Conservation (phyloP, 1,139 yeast species). For the Candida sanyaensis region DNA sequence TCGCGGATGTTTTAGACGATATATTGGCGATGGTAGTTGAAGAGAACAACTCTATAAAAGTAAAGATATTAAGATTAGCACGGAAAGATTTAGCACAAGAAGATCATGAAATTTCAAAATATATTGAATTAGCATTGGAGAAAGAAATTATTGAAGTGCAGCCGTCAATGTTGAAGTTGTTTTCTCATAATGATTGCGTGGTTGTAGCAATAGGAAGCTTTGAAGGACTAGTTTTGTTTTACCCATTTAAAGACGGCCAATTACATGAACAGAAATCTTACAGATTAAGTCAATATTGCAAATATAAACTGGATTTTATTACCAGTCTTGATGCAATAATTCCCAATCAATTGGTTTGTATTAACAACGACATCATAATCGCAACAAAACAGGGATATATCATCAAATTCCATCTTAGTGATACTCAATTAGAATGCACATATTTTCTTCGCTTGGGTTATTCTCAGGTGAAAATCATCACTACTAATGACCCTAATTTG, state of each 20-base stretch:
- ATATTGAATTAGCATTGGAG: conserved; percentile 1
- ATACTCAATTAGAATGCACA: conserved; percentile 13
- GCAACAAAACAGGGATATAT: conserved; percentile 35
- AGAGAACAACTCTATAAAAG: not conserved
- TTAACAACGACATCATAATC: conserved; percentile 18
- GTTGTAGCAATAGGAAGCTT: conserved; percentile 21
- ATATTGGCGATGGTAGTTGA: conserved; percentile 20
- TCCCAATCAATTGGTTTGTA: conserved; percentile 21
- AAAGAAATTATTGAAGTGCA: conserved; percentile 13
- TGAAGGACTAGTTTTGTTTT: conserved; percentile 19
- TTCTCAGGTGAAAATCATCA: conserved; percentile 14
- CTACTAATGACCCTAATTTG: conserved; percentile 22
- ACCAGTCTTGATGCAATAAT: conserved; percentile 13
- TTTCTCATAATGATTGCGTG: conserved; percentile 4
- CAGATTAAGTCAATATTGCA: conserved; percentile 9
- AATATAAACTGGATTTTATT: conserved; percentile 6
- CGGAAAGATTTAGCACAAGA: not conserved
- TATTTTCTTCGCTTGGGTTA: conserved; percentile 27
- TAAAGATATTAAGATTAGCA: conserved; percentile 2
- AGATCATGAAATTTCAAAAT: not conserved
- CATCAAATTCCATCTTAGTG: conserved; percentile 17
- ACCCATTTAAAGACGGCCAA: not conserved
- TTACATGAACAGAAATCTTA: not conserved
- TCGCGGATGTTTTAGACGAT: conserved; percentile 17
- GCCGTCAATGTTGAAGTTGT: conserved; percentile 21